Conservation (phyloP, 495 filamentous ascomycete genomes). For the Extremus antarcticus region DNA sequence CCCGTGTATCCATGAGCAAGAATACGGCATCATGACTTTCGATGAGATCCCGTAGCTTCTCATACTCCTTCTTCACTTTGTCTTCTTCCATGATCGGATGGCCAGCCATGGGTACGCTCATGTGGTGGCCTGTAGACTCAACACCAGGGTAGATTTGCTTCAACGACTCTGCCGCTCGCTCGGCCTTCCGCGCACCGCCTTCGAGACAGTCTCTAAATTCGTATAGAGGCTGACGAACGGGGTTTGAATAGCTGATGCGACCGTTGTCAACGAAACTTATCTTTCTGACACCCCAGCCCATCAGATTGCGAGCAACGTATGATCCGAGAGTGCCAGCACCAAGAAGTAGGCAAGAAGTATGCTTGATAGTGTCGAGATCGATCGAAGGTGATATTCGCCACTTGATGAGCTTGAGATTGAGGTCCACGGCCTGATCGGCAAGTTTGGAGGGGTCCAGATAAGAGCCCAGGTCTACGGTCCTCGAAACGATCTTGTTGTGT, state of each 20-base stretch:
- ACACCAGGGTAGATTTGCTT: conserved; percentile 86
- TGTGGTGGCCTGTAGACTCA: conserved; percentile 59
- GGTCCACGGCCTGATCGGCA: conserved; percentile 91
- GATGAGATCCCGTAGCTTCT: conserved; percentile 60
- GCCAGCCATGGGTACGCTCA: conserved; percentile 90
- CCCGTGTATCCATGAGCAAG: conserved; percentile 89
- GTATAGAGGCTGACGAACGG: conserved; percentile 88
- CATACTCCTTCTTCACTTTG: conserved; percentile 55
- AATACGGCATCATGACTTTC: conserved; percentile 88
- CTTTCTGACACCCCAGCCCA: conserved; percentile 94
- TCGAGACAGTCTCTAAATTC: conserved; percentile 78
- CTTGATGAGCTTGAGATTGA: conserved; percentile 97
- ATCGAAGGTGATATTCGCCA: conserved; percentile 88
- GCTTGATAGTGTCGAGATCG: conserved; percentile 78
- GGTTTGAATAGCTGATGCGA: conserved; percentile 93
- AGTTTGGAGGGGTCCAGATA: conserved; percentile 82
- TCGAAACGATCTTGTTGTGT: conserved; percentile 60
- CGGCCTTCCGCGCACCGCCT: conserved; percentile 76
- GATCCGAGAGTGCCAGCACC: conserved; percentile 90
- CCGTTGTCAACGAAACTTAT: conserved; percentile 96
- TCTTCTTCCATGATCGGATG: conserved; percentile 69
- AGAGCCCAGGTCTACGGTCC: conserved; percentile 68
- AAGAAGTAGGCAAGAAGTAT: conserved; percentile 84
- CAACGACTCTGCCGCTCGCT: conserved; percentile 68
- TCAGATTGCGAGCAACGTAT: conserved; percentile 79